Conservation (phyloP, 257 asterid species). For the Capsicum baccatum region DNA sequence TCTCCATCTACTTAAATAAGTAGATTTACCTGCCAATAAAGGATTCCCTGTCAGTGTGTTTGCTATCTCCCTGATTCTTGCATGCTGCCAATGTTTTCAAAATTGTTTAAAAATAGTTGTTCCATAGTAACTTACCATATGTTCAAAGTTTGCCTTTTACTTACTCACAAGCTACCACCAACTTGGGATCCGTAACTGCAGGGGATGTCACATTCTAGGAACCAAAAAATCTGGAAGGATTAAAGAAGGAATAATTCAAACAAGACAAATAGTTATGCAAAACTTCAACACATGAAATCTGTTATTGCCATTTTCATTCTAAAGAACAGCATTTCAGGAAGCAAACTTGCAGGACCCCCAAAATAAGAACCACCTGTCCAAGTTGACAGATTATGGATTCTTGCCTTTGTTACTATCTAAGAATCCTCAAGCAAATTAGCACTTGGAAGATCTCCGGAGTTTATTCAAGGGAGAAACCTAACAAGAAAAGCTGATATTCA, state of each 20-base stretch:
- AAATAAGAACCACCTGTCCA: too few relatives aligned
- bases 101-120: not conserved
- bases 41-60: slow-evolving; percentile 32
- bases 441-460: too few relatives aligned
- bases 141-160: slow-evolving; percentile 55
- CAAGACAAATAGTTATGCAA: not conserved
- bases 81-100: slow-evolving; percentile 53
- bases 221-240: slow-evolving; percentile 29
- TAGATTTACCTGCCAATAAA: too few relatives aligned
- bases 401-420: too few relatives aligned
- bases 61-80: slow-evolving; percentile 54
- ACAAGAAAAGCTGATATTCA: too few relatives aligned
- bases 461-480: too few relatives aligned
- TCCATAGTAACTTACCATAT: slow-evolving; percentile 53
- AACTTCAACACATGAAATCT: too few relatives aligned
- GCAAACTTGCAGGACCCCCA: not conserved
- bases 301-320: not conserved
- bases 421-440: too few relatives aligned
- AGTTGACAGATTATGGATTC: too few relatives aligned
- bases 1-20: too few relatives aligned
- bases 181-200: slow-evolving; percentile 54
- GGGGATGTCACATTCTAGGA: slow-evolving; percentile 42
- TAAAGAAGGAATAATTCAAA: slow-evolving; percentile 20
- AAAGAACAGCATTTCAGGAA: not conserved
- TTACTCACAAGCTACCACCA: slow-evolving; percentile 53